These are phyloP conservation scores for Taphrina populina DNA, from an alignment of 1,139 yeast species.

Conservation along the genomic window DNA sequence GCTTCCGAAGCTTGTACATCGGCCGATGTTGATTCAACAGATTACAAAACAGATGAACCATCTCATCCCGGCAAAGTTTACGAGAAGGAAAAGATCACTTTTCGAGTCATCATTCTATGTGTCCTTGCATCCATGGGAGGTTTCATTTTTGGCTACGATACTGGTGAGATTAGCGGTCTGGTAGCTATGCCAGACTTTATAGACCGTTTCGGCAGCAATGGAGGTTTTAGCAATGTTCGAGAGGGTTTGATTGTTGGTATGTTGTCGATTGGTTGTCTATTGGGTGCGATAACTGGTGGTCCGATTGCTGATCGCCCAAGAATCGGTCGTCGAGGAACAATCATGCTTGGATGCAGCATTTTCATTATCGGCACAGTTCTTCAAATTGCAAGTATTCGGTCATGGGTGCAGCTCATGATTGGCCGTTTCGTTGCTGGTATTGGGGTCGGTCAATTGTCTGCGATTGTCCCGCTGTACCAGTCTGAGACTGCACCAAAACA, in stretches of 20 bases:
- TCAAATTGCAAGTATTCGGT: slow-evolving; percentile 54
- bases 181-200: slow-evolving; percentile 67
- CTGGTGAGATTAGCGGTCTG: slow-evolving; percentile 78
- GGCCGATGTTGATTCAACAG: no score
- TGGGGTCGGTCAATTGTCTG: slow-evolving; percentile 68
- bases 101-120: slow-evolving; percentile 17
- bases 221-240: slow-evolving; percentile 43
- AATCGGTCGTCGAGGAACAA: slow-evolving; percentile 55
- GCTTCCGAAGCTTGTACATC: slow-evolving; percentile 17
- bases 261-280: slow-evolving; percentile 56
- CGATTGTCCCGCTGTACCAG: slow-evolving; percentile 65
- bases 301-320: slow-evolving; percentile 49
- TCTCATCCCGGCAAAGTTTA: neutral
- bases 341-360: slow-evolving; percentile 51
- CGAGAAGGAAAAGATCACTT: slow-evolving; percentile 14
- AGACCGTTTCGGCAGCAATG: slow-evolving; percentile 51
- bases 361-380: slow-evolving; percentile 56
- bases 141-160: slow-evolving; percentile 40
- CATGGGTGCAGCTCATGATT: slow-evolving; percentile 53
- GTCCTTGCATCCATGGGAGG: slow-evolving; percentile 26
- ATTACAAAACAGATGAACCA: neutral
- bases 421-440: slow-evolving; percentile 49
- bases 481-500: slow-evolving; percentile 69
- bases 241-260: slow-evolving; percentile 55
- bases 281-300: slow-evolving; percentile 55